Evolutionary conservation across 1,284 basidiomycete genomes (phyloP), one percentile per base, ranked within the genome.

Genomic region (Tilletiaria anomala): DNA sequence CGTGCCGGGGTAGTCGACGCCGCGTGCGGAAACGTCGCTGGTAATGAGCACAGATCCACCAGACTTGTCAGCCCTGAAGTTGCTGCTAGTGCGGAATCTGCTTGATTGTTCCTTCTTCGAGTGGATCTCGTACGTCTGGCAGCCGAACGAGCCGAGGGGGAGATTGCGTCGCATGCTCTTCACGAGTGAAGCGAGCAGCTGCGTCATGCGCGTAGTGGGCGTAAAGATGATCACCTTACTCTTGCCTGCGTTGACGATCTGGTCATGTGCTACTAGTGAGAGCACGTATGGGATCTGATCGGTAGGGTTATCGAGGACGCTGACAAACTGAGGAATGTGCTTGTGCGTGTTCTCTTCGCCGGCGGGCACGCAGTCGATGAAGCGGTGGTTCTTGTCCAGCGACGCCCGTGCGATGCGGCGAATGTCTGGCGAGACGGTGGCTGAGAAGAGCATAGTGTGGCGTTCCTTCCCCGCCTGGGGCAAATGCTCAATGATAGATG

Each of bases 391-490:
- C 34, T 67, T 65, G 17, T 74, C 69, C 74, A 83, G 55, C 77
- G 77, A 46, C 75, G 67, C 58, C 21, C 66, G 59, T 1, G 75
- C 73, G 38, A 76, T 70, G 35, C 65, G 58, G 22, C 65, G 56
- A 43, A 76, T 74, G 41, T 70, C 69, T 14, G 54, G 60, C 32
- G 72, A 73, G 36, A 76, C 73, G 15, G 75, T 94, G 8, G 91
- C 89, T n/a, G 84, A 89, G 71, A 96, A 93, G 49, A 97, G 73
- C 72, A 94, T 82, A 0, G 88, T 96, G 65, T 89, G 85, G 16
- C 89, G 78, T 6, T 23, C 67, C 0, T 77, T 75, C n/a, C n/a
- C n/a, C 2, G 72, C 67, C 23, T 72, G 69, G 14, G 84, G 83
- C n/a, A 96, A 72, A 53, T 74, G 73, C 2, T 71, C 58, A 23